These are phyloP conservation scores for Puccinia hordei DNA, from an alignment of 1,284 basidiomycete genomes.

Conservation along the genomic window DNA sequence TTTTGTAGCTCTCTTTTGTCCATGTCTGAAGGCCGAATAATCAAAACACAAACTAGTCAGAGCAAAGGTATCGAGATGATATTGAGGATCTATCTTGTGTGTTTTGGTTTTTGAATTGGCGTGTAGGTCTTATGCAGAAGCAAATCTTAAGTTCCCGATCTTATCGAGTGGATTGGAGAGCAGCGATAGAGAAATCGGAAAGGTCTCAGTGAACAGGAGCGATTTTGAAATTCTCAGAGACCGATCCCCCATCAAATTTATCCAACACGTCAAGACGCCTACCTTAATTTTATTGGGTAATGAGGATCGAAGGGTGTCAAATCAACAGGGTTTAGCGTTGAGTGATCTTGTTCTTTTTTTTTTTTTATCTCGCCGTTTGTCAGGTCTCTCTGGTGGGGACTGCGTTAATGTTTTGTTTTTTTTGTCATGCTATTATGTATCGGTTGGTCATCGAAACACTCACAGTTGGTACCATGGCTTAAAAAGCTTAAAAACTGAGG, in stretches of 20 bases:
- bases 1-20: neutral
- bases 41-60: neutral
- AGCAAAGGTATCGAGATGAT: neutral
- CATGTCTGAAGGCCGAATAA: neutral
- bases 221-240: slow-evolving; percentile 63
- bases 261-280: slow-evolving; percentile 64
- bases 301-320: slow-evolving; percentile 68
- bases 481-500: slow-evolving; percentile 63
- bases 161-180: neutral
- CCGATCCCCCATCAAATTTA: slow-evolving; percentile 67
- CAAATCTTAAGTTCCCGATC: slow-evolving; percentile 62
- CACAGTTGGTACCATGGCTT: slow-evolving; percentile 67
- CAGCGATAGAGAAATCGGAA: slow-evolving; percentile 54
- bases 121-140: slow-evolving; percentile 64
- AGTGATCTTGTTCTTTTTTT: slow-evolving; percentile 16
- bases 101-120: neutral
- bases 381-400: too few relatives aligned
- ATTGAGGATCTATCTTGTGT: neutral
- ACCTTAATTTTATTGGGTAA: slow-evolving; percentile 68
- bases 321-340: slow-evolving; percentile 66
- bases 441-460: neutral
- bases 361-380: neutral
- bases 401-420: neutral
- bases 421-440: neutral
- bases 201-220: slow-evolving; percentile 61